Conservation (phyloP, 768 basidiomycete species). For the Auricularia auricula-judae region DNA sequence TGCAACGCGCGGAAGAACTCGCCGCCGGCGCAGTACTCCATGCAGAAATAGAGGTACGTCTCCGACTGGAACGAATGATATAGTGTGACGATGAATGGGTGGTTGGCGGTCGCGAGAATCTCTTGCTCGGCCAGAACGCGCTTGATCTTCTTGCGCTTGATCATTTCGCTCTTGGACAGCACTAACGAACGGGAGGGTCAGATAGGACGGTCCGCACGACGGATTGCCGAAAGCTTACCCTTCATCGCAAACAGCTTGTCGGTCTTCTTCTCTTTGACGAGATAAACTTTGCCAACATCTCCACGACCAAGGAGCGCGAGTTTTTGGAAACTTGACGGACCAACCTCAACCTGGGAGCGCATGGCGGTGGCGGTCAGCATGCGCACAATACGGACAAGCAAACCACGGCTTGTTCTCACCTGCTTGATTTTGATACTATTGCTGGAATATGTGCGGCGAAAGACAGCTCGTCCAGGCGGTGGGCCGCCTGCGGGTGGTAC, state of each 20-base stretch:
- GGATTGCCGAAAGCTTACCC: conserved; percentile 43
- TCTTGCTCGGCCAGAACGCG: conserved; percentile 97
- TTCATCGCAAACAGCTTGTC: conserved; percentile 98
- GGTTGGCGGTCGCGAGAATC: conserved; percentile 95
- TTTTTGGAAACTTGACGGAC: conserved; percentile 90
- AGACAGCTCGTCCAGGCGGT: conserved; percentile 49
- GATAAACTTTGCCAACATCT: conserved; percentile 96
- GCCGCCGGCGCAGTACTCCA: conserved; percentile 99
- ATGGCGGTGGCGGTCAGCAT: conserved; percentile 2
- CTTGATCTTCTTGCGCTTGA: conserved; percentile 99
- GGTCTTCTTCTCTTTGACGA: conserved; percentile 96
- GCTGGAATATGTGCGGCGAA: conserved; percentile 91
- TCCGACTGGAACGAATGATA: conserved; percentile 99
- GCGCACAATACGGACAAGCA: conserved; percentile 5
- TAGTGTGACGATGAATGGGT: conserved; percentile 98
- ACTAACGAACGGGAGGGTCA: conserved; percentile 39
- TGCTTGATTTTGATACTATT: conserved; percentile 92
- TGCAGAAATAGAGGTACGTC: conserved; percentile 96
- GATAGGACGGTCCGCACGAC: conserved; percentile 10
- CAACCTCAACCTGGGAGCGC: conserved; percentile 70
- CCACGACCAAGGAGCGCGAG: conserved; percentile 97
- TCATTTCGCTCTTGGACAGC: conserved; percentile 98
- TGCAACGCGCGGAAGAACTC: conserved; percentile 99
- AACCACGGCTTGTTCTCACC: conserved; percentile 33
- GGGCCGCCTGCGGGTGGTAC: conserved; percentile 22